Evolutionary conservation across 257 asterid genomes (phyloP), one percentile per base, ranked within the genome.

Genomic region (Ehretia macrophylla): DNA sequence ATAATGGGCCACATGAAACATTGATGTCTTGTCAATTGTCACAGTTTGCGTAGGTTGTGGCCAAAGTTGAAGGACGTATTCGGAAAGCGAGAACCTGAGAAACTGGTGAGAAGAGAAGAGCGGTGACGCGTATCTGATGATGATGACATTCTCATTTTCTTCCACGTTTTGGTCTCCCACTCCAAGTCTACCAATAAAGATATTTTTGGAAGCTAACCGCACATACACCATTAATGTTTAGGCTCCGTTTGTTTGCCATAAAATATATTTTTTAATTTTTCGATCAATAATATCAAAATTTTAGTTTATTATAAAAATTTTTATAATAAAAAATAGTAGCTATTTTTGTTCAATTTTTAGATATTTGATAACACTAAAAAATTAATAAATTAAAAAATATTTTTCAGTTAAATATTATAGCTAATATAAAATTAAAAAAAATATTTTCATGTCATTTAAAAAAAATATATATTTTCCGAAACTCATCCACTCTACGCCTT

Each of bases 121-220:
- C n/a, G 35, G 35, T 27, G 35, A 27, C 35, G 35, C 3, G 39
- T 37, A 50, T 35, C 10, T 22, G 23, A 17, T 20, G 58, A 65
- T 0, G 63, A 37, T 13, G 57, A 65, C 58, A 10, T 8, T 13
- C 27, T 35, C 32, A 35, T 47, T 0, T 5, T 5, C 0, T 56
- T 64, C 50, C 70, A 65, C 70, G 64, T 20, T 57, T 38, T 19
- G 47, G 40, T 14, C 17, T 42, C 47, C 44, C 6, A 38, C n/a
- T 40, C 9, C 14, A n/a, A n/a, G n/a, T 37, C 0, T 45, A 27
- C 14, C 0, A 1, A 19, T 11, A 16, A 60, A 60, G 67, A 62
- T 62, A 62, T 62, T 62, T 62, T 50, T 5, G 21, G 45, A 17
- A 48, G 11, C 38, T 37, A 22, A 37, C 59, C 59, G 23, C 66